Conservation (phyloP, 176 grass and related monocot genomes). For the Panicum miliaceum region DNA sequence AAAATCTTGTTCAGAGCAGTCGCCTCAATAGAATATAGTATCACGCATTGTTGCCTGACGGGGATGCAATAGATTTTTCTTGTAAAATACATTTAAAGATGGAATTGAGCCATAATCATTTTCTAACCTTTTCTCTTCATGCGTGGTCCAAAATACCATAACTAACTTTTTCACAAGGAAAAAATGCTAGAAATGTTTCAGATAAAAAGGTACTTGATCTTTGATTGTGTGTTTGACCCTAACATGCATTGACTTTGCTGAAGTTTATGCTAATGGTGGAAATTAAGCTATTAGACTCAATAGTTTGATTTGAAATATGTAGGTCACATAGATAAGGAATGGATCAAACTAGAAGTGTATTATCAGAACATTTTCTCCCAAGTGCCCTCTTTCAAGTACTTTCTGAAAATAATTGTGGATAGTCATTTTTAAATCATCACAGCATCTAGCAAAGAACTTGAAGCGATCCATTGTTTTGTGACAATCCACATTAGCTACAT, state of each 20-base stretch:
- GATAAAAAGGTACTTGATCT: background rate
- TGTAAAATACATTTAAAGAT: background rate
- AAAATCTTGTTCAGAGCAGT: background rate
- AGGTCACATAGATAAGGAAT: background rate
- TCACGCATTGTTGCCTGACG: background rate
- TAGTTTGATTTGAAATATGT: background rate
- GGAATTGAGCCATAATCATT: background rate
- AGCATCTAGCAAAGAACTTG: background rate
- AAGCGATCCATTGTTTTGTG: background rate
- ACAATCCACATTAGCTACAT: background rate
- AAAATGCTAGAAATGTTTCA: background rate
- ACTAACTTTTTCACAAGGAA: background rate
- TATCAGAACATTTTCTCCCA: background rate
- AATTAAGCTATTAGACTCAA: background rate
- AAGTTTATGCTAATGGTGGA: background rate
- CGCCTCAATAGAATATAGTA: background rate
- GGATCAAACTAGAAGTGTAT: background rate
- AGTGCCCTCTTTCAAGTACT: background rate
- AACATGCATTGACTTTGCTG: background rate
- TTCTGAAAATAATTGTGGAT: background rate
- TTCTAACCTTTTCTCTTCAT: background rate
- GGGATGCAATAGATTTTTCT: background rate
- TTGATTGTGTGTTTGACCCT: background rate
- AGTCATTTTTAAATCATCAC: background rate
- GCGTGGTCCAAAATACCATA: background rate